Base-by-base conservation (phyloP, 2,329 filamentous ascomycete genomes). In the Fusarium continuum region DNA sequence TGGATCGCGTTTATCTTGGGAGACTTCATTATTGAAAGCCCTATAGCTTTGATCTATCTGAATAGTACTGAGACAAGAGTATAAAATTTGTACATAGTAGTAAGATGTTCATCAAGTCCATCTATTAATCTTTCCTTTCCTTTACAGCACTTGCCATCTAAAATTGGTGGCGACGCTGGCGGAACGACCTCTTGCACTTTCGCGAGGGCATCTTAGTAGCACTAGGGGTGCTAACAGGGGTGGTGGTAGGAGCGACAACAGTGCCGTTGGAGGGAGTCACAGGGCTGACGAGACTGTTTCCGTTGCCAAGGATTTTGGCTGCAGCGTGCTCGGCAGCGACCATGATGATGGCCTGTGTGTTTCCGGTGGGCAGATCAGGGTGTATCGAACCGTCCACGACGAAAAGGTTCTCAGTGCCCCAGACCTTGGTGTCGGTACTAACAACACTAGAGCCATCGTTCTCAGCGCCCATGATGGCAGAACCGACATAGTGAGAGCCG, bases 311-410 rank as follows among this genome's bases (percentile, higher is more conserved):
- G 10, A 70, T 70, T 65, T 70, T 70, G 6, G 52, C 47, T 7
- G 82, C 82, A 8, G 87, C 87, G 35, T 82, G 81, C 78, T 91
- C 88, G 16, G 87, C 84, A 16, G 83, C 86, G 29, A 87, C 80
- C 72, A 90, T 86, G 65, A 90, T 85, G 32, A 86, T 83, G 2
- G 86, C 83, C 41, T 85, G 84, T 2, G 89, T 89, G 75, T 92
- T 92, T 16, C 87, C 86, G 1, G 87, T 87, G 4, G 87, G 82
- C 65, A 90, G 84, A 61, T 89, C 88, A 0, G 89, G 88, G 77
- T 90, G 89, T 69, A 91, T 87, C 59, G 83, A 85, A 1, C 85
- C 88, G 68, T 91, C 88, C 5, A 91, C 85, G 13, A 90, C 84
- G 68, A 87, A 89, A 38, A 90, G 77, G 74, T 90, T 90, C 68